Evolutionary conservation across 1,139 yeast species (phyloP), one percentile per base, ranked within the genome.

Genomic region (Magnusiomyces suaveolens): DNA sequence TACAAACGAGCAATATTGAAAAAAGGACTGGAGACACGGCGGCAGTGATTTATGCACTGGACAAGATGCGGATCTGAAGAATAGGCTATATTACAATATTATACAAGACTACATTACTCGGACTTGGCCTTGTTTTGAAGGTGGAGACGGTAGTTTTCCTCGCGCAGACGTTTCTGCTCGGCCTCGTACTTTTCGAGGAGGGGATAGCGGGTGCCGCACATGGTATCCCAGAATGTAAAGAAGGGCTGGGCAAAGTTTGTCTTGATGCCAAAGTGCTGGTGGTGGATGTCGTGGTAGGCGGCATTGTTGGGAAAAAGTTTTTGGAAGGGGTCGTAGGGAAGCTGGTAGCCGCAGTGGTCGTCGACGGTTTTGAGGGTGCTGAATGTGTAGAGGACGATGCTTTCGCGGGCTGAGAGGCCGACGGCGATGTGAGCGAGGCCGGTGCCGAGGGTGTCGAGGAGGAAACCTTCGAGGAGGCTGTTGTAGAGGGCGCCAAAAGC

Each of bases 401-500:
- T 73, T 71, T 92, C 97, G 56, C 96, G 80, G 51, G 89, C 84
- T 1, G 87, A 72, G 62, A 92, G 74, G 1, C 78, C 76, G 1
- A 87, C 78, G 20, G 79, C 61, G 32, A 87, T 62, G 55, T 82
- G 77, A 0, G 96, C 94, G 47, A 90, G 62, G 24, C 96, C 97
- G 0, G 97, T 86, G 6, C 98, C 98, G 50, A 83, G 69, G 20
- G 98, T 88, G 71, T 92, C 98, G 64, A 92, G 76, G 57, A 90
- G 69, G 62, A 92, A 87, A 3, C 98, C 98, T 73, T 92, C 98
- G 16, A 87, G 78, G 23, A 96, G 92, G 63, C 90, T 90, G 71
- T 92, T 92, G 74, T 88, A 92, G 49, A 92, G 76, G 2, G 98
- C 98, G 51, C 98, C 98, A 69, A 79, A 90, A 1, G 98, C 97